Conservation (phyloP, 768 basidiomycete genomes). For the Porpolomopsis calyptriformis region DNA sequence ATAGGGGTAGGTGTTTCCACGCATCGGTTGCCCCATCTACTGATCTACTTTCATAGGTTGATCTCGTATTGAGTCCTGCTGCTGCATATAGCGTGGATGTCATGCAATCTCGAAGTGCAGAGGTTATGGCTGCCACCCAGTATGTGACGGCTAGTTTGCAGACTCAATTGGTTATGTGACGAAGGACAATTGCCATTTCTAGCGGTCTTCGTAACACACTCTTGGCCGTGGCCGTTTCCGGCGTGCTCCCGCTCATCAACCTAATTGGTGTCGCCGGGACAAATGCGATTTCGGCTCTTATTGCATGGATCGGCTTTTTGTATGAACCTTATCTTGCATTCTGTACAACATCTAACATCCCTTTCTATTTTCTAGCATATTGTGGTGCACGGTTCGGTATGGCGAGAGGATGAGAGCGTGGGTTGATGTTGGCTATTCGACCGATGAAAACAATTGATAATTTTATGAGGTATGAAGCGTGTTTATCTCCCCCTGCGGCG, state of each 20-base stretch:
- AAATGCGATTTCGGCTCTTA: constrained; percentile 33
- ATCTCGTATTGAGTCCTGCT: constrained; percentile 44
- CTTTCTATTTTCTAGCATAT: constrained; percentile 26
- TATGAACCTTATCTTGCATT: constrained; percentile 21
- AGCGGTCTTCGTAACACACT: constrained; percentile 42
- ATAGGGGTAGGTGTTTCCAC: constrained; percentile 38
- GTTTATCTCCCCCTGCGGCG: too few relatives aligned
- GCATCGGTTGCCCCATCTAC: background rate
- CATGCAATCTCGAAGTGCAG: constrained; percentile 49
- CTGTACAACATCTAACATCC: background rate
- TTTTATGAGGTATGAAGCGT: too few relatives aligned
- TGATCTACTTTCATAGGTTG: constrained; percentile 30
- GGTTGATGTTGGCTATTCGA: constrained; percentile 48
- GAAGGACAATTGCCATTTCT: background rate
- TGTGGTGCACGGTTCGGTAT: constrained; percentile 44
- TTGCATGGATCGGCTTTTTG: constrained; percentile 44
- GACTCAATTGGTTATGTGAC: background rate
- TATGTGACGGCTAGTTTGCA: constrained; percentile 13
- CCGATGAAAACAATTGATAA: constrained; percentile 27
- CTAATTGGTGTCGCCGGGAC: constrained; percentile 40
- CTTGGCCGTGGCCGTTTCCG: constrained; percentile 32
- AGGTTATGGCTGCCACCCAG: constrained; percentile 49
- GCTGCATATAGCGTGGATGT: constrained; percentile 53
- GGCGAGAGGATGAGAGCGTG: constrained; percentile 47
- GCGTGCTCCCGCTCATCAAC: constrained; percentile 45